Conservation (phyloP, 257 asterid genomes). For the Solanum pinnatisectum region DNA sequence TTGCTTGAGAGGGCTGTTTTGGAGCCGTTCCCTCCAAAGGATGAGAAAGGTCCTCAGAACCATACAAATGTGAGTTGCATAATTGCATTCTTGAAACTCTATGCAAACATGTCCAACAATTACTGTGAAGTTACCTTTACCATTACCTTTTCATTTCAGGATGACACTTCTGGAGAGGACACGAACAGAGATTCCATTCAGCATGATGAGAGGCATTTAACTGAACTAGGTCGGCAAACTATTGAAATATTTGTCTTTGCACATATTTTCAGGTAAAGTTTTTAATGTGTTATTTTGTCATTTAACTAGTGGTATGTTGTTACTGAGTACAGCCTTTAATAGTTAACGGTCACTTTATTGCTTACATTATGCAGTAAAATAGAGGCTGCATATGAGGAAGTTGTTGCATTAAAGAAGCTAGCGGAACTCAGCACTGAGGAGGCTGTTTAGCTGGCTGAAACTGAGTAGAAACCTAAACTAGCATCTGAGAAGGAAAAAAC, state of each 20-base stretch:
- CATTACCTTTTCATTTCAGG: slow-evolving; percentile 34
- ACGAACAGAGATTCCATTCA: slow-evolving; percentile 58
- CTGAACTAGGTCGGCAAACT: slow-evolving; percentile 92
- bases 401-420: slow-evolving; percentile 75
- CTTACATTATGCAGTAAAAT: slow-evolving; percentile 43
- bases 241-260: slow-evolving; percentile 82
- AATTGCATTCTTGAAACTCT: not conserved
- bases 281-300: not conserved
- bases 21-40: slow-evolving; percentile 88
- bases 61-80: slow-evolving; percentile 60
- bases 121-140: not conserved
- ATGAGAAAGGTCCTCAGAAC: slow-evolving; percentile 90
- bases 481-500: slow-evolving; percentile 52
- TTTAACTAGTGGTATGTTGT: not conserved
- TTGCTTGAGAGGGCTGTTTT: slow-evolving; percentile 80
- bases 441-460: slow-evolving; percentile 73
- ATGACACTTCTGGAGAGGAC: slow-evolving; percentile 69
- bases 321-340: not conserved
- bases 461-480: slow-evolving; percentile 58
- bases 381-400: slow-evolving; percentile 82
- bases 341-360: not conserved
- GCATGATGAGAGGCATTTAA: slow-evolving; percentile 78
- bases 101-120: not conserved
- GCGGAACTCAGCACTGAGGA: slow-evolving; percentile 91
- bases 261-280: slow-evolving; percentile 67